Conservation (phyloP, 148 eudicot species). For the Vaccinium myrtillus region DNA sequence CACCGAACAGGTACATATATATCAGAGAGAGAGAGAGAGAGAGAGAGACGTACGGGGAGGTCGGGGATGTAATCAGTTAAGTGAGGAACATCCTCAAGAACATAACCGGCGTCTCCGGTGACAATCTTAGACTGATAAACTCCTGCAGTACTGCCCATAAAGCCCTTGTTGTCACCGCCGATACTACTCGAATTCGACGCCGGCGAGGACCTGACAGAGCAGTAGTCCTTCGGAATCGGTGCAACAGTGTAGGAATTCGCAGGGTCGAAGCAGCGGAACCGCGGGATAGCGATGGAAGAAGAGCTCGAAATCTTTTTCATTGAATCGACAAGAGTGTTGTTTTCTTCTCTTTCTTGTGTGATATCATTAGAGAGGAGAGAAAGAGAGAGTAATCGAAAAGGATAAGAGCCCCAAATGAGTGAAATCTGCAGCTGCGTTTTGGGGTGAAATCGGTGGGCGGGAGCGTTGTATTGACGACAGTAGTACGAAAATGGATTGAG, state of each 20-base stretch:
- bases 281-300: neutral
- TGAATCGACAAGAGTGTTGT: neutral
- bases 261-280: slow-evolving; percentile 18
- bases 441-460: neutral
- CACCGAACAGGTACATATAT: no score
- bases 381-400: neutral
- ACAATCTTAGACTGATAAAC: slow-evolving; percentile 5
- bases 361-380: neutral
- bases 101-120: slow-evolving; percentile 17
- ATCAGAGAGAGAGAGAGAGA: neutral
- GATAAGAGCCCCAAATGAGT: no score
- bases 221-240: no score
- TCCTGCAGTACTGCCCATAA: neutral
- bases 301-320: neutral
- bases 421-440: neutral
- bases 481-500: neutral
- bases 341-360: no score
- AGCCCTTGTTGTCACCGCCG: neutral
- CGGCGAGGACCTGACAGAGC: neutral
- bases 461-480: neutral
- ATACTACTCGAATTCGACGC: neutral
- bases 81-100: slow-evolving; percentile 24
- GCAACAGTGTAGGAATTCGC: neutral
- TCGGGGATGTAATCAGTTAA: slow-evolving; percentile 18
- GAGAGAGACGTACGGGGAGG: slow-evolving; percentile 12